Evolutionary conservation across 192 early-diverging fungal genomes (phyloP), one percentile per base, ranked within the genome.

Genomic region (Gigaspora rosea): DNA sequence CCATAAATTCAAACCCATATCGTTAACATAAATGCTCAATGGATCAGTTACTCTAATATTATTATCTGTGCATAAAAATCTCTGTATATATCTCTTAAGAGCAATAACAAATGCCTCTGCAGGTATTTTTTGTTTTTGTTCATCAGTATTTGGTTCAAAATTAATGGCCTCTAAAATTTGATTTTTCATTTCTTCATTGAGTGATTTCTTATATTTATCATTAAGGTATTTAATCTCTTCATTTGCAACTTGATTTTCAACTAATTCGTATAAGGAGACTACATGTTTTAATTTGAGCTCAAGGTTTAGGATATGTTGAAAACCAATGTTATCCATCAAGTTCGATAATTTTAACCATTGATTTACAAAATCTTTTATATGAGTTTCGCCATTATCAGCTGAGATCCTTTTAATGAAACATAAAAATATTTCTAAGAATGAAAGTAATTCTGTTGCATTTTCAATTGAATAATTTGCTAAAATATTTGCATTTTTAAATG

Each of bases 401-500:
- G 20, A 20, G 22, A 56, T 78, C 10, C 71, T 51, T 73, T 78
- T 73, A 16, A 78, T 13, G 46, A 73, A 78, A 57, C 78, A 78
- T 41, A 78, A 51, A 11, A 78, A 35, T 20, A 78, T 78, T 56
- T 78, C 78, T 11, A 78, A 57, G 46, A 59, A 62, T 32, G 78
- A 69, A 41, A 78, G 48, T 15, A 78, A 33, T 48, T 67, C 65
- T 8, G 65, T 47, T 15, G 65, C 65, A 47, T 48, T 67, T 47
- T 54, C 35, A 32, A 56, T 3, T 71, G 48, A 3, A 41, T 41
- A 41, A 0, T 6, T 41, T 3, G 41, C 2, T 41, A 41, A 41
- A 41, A 41, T 41, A 41, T 41, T 41, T 54, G 16, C 11, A 9
- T 16, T 15, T n/a, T 15, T 10, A 47, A 12, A 36, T n/a, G 11